Base-by-base conservation (phyloP, 208 protist species). In the Angomonas ambiguus region DNA sequence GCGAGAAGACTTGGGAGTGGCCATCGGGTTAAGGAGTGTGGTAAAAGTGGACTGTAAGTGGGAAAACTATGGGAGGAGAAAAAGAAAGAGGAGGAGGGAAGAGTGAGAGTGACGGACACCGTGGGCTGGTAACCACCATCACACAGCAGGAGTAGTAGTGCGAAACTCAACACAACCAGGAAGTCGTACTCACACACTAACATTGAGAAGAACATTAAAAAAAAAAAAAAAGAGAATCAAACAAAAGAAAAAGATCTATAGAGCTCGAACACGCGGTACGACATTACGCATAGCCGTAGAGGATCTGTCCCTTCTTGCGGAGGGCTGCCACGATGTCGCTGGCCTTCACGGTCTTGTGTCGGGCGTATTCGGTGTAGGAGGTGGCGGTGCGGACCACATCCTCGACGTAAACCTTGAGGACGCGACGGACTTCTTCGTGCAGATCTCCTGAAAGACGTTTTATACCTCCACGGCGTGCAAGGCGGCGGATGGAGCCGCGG, bases 401-500 rank as follows among this genome's bases (percentile, higher is more conserved):
- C 69, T 93, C 84, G 20, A 96, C 72, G 75, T 91, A 96, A 27
- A 51, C 67, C 71, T 93, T 95, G 45, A 96, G 78, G 53, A 94
- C 86, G 58, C 72, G 72, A 62, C 81, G 81, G 62, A 87, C 69
- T 78, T 87, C 81, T 62, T 87, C 77, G 81, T 87, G 84, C 58
- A 84, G 72, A 58, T 82, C 77, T 53, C 71, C 72, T 35, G 75
- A 83, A 79, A 97, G 96, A 72, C 93, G 85, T 76, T 95, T 95
- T 69, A 96, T 89, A 72, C 93, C 93, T 68, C 93, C 93, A 77
- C 93, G 80, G 77, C 93, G 85, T 53, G 93, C 93, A 49, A 97
- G 76, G 78, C 93, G 85, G 78, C 89, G 83, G 65, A 96, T 93
- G 45, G 87, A 86, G 65, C 85, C 88, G 62, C 83, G 84, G 31